These are phyloP conservation scores for Aspergillus eucalypticola DNA, from an alignment of 2,329 filamentous ascomycete genomes.

Conservation along the genomic window DNA sequence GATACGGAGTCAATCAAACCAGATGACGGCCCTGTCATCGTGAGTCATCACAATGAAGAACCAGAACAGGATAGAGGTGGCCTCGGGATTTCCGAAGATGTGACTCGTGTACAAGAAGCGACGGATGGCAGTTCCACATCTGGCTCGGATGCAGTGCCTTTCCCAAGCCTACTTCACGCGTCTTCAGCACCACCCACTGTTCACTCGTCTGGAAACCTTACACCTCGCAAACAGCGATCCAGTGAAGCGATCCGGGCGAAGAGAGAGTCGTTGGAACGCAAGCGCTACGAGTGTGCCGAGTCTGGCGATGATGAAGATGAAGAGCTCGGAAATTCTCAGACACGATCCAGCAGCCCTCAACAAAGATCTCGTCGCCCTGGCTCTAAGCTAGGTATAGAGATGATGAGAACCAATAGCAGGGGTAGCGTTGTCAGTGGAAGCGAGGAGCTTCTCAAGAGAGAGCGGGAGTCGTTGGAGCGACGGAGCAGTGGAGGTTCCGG, in stretches of 20 bases:
- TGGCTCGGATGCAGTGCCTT: constrained; percentile 35
- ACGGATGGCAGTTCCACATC: constrained; percentile 23
- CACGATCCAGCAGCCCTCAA: constrained; percentile 53
- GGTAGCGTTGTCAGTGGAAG: constrained; percentile 67
- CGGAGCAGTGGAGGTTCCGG: constrained; percentile 24
- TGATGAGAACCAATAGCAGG: constrained; percentile 96
- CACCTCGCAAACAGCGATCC: constrained; percentile 65
- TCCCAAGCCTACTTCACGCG: constrained; percentile 59
- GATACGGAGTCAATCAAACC: constrained; percentile 77
- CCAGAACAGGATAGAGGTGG: constrained; percentile 69
- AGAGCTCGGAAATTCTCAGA: constrained; percentile 67
- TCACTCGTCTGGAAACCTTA: constrained; percentile 50
- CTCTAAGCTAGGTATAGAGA: constrained; percentile 91
- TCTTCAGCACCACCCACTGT: constrained; percentile 66
- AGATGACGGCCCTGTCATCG: constrained; percentile 75
- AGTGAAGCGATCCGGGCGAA: constrained; percentile 73
- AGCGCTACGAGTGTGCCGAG: constrained; percentile 72
- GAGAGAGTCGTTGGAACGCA: constrained; percentile 72
- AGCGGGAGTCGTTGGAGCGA: constrained; percentile 37
- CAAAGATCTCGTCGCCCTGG: constrained; percentile 63
- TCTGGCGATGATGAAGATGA: constrained; percentile 96
- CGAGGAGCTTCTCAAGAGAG: constrained; percentile 41
- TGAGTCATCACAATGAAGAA: constrained; percentile 73
- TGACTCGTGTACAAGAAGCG: constrained; percentile 20
- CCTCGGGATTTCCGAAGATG: constrained; percentile 72